These are phyloP conservation scores for Ascochyta rabiei DNA, from an alignment of 2,329 filamentous ascomycete genomes.

Conservation along the genomic window DNA sequence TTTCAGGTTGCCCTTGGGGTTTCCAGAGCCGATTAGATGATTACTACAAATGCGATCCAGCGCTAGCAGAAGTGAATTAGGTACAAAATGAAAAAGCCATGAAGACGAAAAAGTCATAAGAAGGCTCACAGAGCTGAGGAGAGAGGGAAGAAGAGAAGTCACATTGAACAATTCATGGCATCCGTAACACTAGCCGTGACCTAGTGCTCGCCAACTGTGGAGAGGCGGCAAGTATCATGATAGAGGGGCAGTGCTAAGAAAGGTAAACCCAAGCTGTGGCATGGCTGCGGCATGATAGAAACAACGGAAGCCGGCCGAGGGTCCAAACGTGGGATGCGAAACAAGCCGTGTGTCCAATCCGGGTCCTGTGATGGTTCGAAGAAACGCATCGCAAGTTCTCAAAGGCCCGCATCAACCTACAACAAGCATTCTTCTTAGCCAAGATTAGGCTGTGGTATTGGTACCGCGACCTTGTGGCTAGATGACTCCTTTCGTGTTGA, in stretches of 20 bases:
- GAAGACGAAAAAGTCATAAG: constrained; percentile 1
- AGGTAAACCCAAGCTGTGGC: constrained; percentile 24
- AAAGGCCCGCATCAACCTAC: not conserved
- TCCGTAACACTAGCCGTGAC: constrained; percentile 7
- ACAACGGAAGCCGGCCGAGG: constrained; percentile 16
- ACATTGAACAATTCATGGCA: not conserved
- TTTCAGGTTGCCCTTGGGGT: not conserved
- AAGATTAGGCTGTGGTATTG: too few relatives aligned
- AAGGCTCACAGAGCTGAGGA: constrained; percentile 10
- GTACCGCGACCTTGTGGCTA: too few relatives aligned
- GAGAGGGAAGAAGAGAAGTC: not conserved
- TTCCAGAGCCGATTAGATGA: constrained; percentile 16
- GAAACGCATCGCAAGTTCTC: not conserved
- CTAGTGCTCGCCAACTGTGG: constrained; percentile 16
- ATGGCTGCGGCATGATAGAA: constrained; percentile 30
- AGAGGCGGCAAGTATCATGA: constrained; percentile 12
- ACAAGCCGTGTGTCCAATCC: constrained; percentile 13
- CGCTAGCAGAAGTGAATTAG: constrained; percentile 17
- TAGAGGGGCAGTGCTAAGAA: constrained; percentile 16
- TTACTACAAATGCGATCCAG: constrained; percentile 29
- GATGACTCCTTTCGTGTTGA: not conserved
- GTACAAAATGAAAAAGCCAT: constrained; percentile 3
- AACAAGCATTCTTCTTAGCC: not conserved
- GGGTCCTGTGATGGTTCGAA: constrained; percentile 7
- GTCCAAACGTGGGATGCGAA: constrained; percentile 21